A percentile compares a stretch with the other conserved stretches of the same genome.
Conservation (phyloP, 257 asterid species). For the Solanum sejunctum region DNA sequence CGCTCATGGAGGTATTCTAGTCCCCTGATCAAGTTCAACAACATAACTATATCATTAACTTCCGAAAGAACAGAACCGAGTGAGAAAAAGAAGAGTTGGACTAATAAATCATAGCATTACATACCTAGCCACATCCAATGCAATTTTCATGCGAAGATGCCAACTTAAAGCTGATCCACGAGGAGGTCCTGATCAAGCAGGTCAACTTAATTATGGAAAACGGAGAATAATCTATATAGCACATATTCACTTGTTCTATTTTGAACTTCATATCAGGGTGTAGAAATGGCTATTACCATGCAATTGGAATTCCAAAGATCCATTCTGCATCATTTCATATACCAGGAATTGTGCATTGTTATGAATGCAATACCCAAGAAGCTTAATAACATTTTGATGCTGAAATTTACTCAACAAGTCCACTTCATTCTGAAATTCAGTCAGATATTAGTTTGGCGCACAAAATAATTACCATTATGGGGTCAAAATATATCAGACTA, state of each 20-base stretch:
- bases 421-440: slow-evolving; percentile 67
- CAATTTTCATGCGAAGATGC: slow-evolving; percentile 88
- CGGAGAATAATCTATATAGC: not conserved
- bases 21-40: slow-evolving; percentile 41
- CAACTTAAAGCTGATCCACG: slow-evolving; percentile 59
- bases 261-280: not conserved
- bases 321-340: slow-evolving; percentile 84
- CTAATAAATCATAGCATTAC: not conserved
- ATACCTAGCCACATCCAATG: slow-evolving; percentile 90
- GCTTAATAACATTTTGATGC: slow-evolving; percentile 77
- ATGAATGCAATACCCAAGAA: slow-evolving; percentile 68
- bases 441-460: not conserved
- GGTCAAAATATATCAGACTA: slow-evolving; percentile 1
- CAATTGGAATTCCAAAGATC: slow-evolving; percentile 66
- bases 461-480: not conserved
- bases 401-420: slow-evolving; percentile 55
- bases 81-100: not conserved
- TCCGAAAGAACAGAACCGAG: not conserved
- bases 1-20: slow-evolving; percentile 82
- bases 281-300: slow-evolving; percentile 41
- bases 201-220: not conserved
- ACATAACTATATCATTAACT: not conserved
- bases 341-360: slow-evolving; percentile 60
- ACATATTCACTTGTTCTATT: not conserved
- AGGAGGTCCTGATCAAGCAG: slow-evolving; percentile 44